Evolutionary conservation across 345 rosid species (phyloP), one percentile per base, ranked within the genome.

Genomic region (Gynandropsis gynandra): DNA sequence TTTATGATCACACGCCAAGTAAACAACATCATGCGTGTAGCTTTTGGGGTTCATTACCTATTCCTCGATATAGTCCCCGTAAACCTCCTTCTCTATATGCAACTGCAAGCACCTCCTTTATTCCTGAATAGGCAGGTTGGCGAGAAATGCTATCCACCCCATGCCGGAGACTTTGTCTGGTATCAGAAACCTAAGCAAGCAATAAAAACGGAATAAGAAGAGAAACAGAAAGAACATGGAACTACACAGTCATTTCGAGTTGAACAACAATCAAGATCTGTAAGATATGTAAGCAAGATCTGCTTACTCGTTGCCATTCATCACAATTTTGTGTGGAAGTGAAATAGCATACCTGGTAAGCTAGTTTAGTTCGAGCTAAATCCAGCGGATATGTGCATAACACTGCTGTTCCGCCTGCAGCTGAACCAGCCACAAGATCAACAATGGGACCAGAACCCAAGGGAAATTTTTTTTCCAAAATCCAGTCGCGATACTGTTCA

Each of bases 331-430:
- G 29, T 5, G 5, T 24, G 32, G 6, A 38, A 50, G 29, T 39
- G n/a, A 45, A 29, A 14, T 27, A 16, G 61, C 55, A 48, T 62
- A 82, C 98, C 85, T 92, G 98, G 72, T 92, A 92, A 47, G 98
- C 98, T 56, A 92, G 89, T 67, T 87, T 92, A 32, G 98, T 81
- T 29, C 96, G 95, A 71, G 98, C 95, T 65, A 92, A 68, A 73
- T 92, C 97, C 39, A 92, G 72, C 18, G 98, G 98, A 33, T 92
- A 92, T 5, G 95, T 87, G 77, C 95, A 92, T 50, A 92, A 67
- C 13, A 87, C 98, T 29, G 98, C 96, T 41, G 96, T 92, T 65
- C 98, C 98, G 18, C 98, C 98, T 63, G 98, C 83, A 48, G 73
- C 76, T 27, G 98, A 77, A 52, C 98, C 98, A 62, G 98, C 98